Conservation (phyloP, 305 asterid genomes). For the Fraxinus greggii region DNA sequence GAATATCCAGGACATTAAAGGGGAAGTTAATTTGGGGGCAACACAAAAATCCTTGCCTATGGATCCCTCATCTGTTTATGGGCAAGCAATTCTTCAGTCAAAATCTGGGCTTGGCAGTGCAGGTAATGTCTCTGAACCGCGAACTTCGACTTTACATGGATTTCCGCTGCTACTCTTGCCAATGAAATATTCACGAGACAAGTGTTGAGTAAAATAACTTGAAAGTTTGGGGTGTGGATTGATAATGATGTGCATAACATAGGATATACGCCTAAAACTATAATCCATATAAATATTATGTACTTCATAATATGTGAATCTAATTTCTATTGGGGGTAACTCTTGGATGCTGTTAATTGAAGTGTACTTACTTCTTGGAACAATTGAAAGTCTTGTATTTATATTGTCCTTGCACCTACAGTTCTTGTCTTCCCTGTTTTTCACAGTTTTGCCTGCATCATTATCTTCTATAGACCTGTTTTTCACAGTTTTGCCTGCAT, state of each 20-base stretch:
- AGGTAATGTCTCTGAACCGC: constrained; percentile 43
- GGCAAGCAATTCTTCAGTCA: constrained; percentile 92
- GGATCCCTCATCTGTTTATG: constrained; percentile 93
- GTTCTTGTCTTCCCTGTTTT: background rate
- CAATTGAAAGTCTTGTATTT: background rate
- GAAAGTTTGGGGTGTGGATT: background rate
- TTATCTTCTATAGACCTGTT: background rate
- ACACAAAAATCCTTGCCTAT: constrained; percentile 71
- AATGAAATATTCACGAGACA: background rate
- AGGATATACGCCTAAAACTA: background rate
- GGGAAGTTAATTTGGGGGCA: constrained; percentile 69
- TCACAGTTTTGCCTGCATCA: background rate
- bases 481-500: background rate
- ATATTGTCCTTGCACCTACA: background rate
- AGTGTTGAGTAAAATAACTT: background rate
- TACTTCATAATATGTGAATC: background rate
- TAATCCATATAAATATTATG: background rate
- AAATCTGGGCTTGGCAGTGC: constrained; percentile 94
- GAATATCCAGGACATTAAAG: constrained; percentile 68
- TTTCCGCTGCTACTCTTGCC: background rate
- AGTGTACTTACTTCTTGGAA: background rate
- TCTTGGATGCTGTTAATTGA: background rate
- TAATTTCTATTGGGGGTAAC: background rate
- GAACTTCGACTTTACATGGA: background rate
- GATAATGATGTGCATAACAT: background rate